Base-by-base conservation (phyloP, 169 alveolate species). In the Toxoplasma gondii region DNA sequence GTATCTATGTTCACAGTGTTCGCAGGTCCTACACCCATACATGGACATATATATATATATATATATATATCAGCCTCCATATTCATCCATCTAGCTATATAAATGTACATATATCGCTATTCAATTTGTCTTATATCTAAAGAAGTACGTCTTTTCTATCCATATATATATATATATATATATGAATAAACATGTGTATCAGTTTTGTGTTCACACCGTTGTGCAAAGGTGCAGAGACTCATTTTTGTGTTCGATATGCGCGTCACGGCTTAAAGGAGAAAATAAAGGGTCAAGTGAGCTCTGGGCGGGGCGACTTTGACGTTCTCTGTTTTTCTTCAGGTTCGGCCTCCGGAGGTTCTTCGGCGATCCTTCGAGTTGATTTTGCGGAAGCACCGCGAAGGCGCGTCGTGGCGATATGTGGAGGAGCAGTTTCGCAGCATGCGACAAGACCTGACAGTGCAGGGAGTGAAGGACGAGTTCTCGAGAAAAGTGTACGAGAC, bases 361-460 rank as follows among this genome's bases (percentile, higher is more conserved):
- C 45, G 41, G 41, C 78, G 54, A 64, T 31, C 91, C 88, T 36
- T 58, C 58, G 44, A 91, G 82, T n/a, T 38, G 38, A 49, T 43
- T 92, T 24, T 34, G 74, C 64, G 39, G 64, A 78, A 78, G 44
- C 86, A 78, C 45, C 39, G 45, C 39, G 86, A 78, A 78, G 86
- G 86, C 39, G 86, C 86, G 1, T 36, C 86, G 91, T 98, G 98
- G 96, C 93, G 94, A 29, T 98, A 98, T 88, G 92, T 98, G n/a
- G 98, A 97, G 78, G 99, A 98, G 94, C 99, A 98, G 95, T 97
- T 98, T 67, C 95, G 99, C 53, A 97, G 83, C 45, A 43, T 98
- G 83, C 97, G 99, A 49, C 99, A 98, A 95, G 99, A 98, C 94
- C 82, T 98, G 81, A 98, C 98, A 41, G 99, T 98, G 58, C 99